Evolutionary conservation across 78 protist genomes (phyloP), one percentile per base, ranked within the genome.

Genomic region (Isochrysis galbana): DNA sequence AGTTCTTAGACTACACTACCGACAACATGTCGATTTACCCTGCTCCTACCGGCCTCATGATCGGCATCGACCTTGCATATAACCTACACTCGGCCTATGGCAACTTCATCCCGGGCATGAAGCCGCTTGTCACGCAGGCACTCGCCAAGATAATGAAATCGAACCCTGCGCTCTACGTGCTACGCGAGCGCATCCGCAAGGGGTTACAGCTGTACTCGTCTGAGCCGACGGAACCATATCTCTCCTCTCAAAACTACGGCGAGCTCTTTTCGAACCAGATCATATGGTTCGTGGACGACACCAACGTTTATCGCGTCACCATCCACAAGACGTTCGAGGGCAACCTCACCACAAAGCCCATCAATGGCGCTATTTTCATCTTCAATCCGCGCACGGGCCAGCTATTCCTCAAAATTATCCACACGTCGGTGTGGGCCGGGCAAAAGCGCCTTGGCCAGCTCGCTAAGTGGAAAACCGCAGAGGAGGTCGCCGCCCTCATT

Each of bases 331-430:
- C 99, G 11, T 97, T 97, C 84, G 99, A 99, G 92, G 99, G 94
- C 46, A 92, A 92, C 94, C 54, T 90, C 91, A 91, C 94, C 22
- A 97, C 99, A 39, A 98, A 98, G 94, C 99, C 99, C 80, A 98
- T 99, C 94, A 99, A 99, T 95, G 99, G 99, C 46, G 99, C 99
- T 41, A 98, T 98, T 92, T 97, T 99, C 96, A 97, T 99, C 95
- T 98, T 99, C 98, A 99, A 99, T 93, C 99, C 99, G 54, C 94
- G 99, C 74, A 99, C 99, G 5, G 99, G 99, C 38, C 99, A 98
- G 94, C 95, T 99, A 41, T 98, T 95, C 97, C 95, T 99, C 90
- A 99, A 98, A 96, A 96, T 99, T 90, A 99, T 99, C 90, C 99
- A 99, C 96, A 99, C 99, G 54, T 90, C 95, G 32, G 99, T 98